Conservation (phyloP, 345 rosid genomes). For the Cardamine occulta region DNA sequence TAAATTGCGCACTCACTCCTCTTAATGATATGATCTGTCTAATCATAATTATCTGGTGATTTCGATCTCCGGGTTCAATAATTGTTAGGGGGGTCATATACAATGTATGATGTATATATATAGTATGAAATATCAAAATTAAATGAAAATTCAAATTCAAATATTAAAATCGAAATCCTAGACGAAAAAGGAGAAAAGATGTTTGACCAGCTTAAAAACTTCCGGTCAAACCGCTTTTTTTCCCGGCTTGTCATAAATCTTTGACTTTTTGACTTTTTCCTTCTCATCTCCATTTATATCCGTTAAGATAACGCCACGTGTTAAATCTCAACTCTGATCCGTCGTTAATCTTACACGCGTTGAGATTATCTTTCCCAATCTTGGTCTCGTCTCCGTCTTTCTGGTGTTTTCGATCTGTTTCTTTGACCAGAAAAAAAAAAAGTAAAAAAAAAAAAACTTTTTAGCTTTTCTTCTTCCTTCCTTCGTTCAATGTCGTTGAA, state of each 20-base stretch:
- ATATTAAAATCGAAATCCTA: slow-evolving; percentile 14
- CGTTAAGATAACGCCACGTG: slow-evolving; percentile 35
- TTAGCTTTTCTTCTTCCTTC: slow-evolving; percentile 13
- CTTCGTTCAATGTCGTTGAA: slow-evolving; percentile 34
- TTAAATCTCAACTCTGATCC: neutral
- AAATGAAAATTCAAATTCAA: neutral
- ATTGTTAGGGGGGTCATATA: neutral
- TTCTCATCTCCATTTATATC: slow-evolving; percentile 4
- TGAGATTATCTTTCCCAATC: slow-evolving; percentile 14
- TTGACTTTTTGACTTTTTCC: slow-evolving; percentile 39
- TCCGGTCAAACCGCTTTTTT: slow-evolving; percentile 31
- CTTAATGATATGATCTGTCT: neutral
- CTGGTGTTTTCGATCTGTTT: slow-evolving; percentile 37
- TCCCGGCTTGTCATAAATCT: slow-evolving; percentile 26
- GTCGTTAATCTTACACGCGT: slow-evolving; percentile 35
- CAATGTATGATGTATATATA: neutral
- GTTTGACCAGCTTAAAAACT: slow-evolving; percentile 28
- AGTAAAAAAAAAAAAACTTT: neutral
- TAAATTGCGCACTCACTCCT: slow-evolving; percentile 8
- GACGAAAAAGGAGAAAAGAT: slow-evolving; percentile 22
- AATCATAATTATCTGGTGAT: neutral
- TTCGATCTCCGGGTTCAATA: neutral
- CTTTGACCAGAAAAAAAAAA: slow-evolving; percentile 31
- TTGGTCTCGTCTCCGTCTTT: slow-evolving; percentile 33
- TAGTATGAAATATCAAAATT: neutral